Percentiles rank a stretch among this genome's conserved stretches.
These are phyloP conservation scores for Corymbia citriodora DNA, from an alignment of 441 rosid species.

Conservation along the genomic window DNA sequence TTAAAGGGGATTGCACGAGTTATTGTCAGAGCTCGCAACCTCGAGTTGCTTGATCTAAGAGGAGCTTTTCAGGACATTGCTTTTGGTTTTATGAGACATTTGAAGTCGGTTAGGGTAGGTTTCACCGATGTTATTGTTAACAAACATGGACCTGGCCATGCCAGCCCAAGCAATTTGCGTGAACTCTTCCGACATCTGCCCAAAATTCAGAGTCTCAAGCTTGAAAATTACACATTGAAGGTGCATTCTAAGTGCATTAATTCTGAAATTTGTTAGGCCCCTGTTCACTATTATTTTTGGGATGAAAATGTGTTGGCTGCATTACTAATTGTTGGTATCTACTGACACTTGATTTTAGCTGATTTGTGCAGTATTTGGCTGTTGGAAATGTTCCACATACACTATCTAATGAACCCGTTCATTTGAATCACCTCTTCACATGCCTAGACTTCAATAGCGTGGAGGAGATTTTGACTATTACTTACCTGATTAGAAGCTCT, in stretches of 20 bases:
- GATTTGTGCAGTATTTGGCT: not conserved
- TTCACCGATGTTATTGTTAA: not conserved
- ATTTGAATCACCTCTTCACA: not conserved
- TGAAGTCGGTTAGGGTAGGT: not conserved
- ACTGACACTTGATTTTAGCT: not conserved
- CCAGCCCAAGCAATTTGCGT: not conserved
- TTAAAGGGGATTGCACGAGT: not conserved
- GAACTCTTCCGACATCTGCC: not conserved
- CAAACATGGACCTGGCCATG: not conserved
- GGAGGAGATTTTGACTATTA: not conserved
- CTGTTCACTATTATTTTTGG: not conserved
- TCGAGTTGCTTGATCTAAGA: not conserved
- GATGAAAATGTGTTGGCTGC: not conserved
- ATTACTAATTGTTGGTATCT: not conserved
- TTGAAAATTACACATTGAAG: not conserved
- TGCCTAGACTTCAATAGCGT: not conserved
- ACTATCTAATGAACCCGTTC: not conserved
- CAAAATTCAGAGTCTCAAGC: not conserved
- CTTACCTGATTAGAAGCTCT: not conserved
- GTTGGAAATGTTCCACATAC: not conserved
- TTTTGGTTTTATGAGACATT: not conserved
- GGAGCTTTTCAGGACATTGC: not conserved
- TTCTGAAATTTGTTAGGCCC: not conserved
- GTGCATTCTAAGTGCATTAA: not conserved
- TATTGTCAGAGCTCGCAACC: not conserved